These are phyloP conservation scores for Golubevia sp. DNA, from an alignment of 1,284 basidiomycete species.

Conservation along the genomic window DNA sequence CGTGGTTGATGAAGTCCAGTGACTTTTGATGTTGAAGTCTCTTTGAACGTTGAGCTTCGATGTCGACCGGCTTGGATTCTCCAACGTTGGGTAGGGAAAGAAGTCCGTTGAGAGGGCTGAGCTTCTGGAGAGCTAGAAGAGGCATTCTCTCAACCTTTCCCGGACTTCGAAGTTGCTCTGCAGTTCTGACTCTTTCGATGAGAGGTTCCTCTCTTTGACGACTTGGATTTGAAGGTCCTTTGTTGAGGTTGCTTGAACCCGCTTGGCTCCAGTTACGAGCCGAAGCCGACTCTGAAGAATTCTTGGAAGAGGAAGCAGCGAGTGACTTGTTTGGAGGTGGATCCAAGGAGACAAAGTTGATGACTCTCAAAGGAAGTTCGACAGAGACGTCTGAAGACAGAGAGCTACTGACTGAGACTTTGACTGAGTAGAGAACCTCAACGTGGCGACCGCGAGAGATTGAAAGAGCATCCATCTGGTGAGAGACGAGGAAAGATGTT, in stretches of 20 bases:
- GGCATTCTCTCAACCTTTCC: not conserved
- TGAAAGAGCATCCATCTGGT: slow-evolving; percentile 74
- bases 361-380: slow-evolving; percentile 73
- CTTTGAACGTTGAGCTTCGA: slow-evolving; percentile 10
- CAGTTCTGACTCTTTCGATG: not conserved
- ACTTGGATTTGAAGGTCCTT: slow-evolving; percentile 1
- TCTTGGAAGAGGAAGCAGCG: slow-evolving; percentile 2
- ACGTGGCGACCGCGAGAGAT: slow-evolving; percentile 76
- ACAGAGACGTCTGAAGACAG: slow-evolving; percentile 72
- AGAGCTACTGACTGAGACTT: slow-evolving; percentile 73
- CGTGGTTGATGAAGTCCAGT: slow-evolving; percentile 60
- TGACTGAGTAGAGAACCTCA: slow-evolving; percentile 78
- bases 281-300: not conserved
- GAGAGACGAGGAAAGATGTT: slow-evolving; percentile 55
- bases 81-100: not conserved
- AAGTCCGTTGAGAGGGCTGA: not conserved
- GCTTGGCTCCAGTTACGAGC: slow-evolving; percentile 9
- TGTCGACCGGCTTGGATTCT: slow-evolving; percentile 9
- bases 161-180: not conserved
- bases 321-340: slow-evolving; percentile 67
- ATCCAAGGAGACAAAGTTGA: slow-evolving; percentile 81
- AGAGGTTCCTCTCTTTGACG: not conserved
- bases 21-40: slow-evolving; percentile 55
- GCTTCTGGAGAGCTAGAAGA: not conserved
- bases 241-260: slow-evolving; percentile 7